These are phyloP conservation scores for Arctium lappa DNA, from an alignment of 129 eudicot species.

Conservation along the genomic window DNA sequence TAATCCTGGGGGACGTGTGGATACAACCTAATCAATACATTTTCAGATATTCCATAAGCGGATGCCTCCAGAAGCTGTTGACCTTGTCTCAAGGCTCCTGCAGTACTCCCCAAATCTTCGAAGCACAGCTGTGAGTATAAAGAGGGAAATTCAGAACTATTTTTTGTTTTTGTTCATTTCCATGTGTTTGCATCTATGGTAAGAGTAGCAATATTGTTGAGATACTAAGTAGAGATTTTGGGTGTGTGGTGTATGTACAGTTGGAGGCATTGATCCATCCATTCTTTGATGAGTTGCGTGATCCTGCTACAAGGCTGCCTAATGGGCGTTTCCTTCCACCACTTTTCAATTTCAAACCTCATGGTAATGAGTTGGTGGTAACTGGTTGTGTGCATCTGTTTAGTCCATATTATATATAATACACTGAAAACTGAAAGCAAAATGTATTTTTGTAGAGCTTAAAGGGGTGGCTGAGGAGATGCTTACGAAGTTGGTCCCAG, in stretches of 20 bases:
- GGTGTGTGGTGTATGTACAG: conserved; percentile 30
- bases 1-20: background rate
- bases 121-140: conserved; percentile 75
- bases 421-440: background rate
- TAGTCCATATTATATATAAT: background rate
- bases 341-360: conserved; percentile 79
- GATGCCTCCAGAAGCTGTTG: conserved; percentile 88
- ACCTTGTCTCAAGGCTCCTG: conserved; percentile 83
- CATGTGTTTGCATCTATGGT: background rate
- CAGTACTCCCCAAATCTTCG: conserved; percentile 92
- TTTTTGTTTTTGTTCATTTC: background rate
- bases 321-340: conserved; percentile 87
- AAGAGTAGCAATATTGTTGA: background rate
- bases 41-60: conserved; percentile 86
- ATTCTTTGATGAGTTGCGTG: conserved; percentile 89
- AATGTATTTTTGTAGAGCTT: conserved; percentile 46
- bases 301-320: conserved; percentile 78
- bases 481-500: conserved; percentile 64
- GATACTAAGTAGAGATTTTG: background rate
- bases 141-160: background rate
- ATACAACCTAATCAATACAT: conserved; percentile 21
- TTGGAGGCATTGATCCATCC: conserved; percentile 76
- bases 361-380: conserved; percentile 41
- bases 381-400: background rate
- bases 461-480: conserved; percentile 60